These are phyloP conservation scores for Sporothrix dimorphospora DNA, from an alignment of 2,329 filamentous ascomycete species.

Conservation along the genomic window DNA sequence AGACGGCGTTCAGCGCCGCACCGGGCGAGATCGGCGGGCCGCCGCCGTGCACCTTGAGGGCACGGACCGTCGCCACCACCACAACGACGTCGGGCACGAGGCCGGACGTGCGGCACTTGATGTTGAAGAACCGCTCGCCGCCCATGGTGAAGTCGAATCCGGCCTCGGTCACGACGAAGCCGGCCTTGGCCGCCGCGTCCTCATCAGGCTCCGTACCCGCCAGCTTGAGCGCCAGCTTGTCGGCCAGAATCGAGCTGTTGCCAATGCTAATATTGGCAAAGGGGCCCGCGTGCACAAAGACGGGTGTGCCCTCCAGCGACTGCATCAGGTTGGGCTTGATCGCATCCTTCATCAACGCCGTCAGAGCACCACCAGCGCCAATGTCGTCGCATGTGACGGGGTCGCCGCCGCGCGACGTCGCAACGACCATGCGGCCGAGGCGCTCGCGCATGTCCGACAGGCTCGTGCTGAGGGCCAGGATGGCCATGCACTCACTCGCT, in stretches of 20 bases:
- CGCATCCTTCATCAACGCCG: constrained; percentile 94
- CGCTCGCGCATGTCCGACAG: constrained; percentile 89
- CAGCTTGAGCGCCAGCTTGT: constrained; percentile 94
- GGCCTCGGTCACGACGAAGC: constrained; percentile 94
- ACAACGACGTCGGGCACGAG: constrained; percentile 92
- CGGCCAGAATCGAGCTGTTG: constrained; percentile 91
- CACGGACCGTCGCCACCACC: constrained; percentile 91
- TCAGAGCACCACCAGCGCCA: constrained; percentile 86
- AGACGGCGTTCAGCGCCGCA: constrained; percentile 81
- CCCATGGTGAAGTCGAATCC: constrained; percentile 99
- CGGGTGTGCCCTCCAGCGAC: constrained; percentile 92
- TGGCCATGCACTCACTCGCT: constrained; percentile 97
- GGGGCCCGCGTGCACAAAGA: constrained; percentile 95
- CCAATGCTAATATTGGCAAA: constrained; percentile 99
- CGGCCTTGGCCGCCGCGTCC: constrained; percentile 77
- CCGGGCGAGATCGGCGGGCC: constrained; percentile 92
- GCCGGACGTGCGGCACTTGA: constrained; percentile 95
- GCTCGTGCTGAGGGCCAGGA: constrained; percentile 88
- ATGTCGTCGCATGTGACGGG: constrained; percentile 96
- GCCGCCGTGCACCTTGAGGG: constrained; percentile 94
- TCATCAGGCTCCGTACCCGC: constrained; percentile 93
- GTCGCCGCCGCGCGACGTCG: constrained; percentile 80
- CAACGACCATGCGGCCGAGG: constrained; percentile 93
- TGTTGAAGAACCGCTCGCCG: constrained; percentile 99
- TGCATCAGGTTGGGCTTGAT: constrained; percentile 99